phyloP scores from a whole-genome alignment of 768 basidiomycete genomes.

The Phanerochaete carnosa region DNA sequence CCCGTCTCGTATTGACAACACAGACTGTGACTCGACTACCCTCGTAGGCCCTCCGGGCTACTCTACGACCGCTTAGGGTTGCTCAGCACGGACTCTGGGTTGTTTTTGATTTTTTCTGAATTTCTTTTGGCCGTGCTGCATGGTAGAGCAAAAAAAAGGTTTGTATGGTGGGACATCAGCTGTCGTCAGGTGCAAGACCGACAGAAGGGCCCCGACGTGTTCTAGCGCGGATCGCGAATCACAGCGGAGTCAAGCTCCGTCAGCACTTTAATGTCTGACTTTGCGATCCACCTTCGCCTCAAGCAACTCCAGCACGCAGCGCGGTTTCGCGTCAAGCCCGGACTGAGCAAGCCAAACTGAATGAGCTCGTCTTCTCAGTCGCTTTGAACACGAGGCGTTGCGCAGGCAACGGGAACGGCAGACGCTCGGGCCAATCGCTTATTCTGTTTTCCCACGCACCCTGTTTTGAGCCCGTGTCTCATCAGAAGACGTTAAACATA shows the following conservation, averaged over 20 bases:
- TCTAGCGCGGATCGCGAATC: slow-evolving; percentile 18
- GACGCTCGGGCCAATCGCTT: slow-evolving; percentile 1
- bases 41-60: background rate
- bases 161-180: background rate
- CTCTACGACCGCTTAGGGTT: background rate
- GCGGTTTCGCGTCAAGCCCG: background rate
- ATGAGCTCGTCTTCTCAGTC: background rate
- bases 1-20: background rate
- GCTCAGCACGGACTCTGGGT: background rate
- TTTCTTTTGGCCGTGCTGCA: background rate
- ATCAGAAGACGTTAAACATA: background rate
- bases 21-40: background rate
- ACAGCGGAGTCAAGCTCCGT: slow-evolving; percentile 11
- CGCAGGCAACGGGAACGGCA: background rate
- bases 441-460: background rate
- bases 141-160: background rate
- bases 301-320: background rate
- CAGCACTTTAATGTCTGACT: background rate
- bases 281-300: background rate
- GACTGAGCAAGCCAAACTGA: background rate
- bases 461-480: background rate
- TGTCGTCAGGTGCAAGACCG: slow-evolving; percentile 11
- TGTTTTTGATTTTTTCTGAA: background rate
- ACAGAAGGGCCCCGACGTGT: slow-evolving; percentile 10
- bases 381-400: background rate